A percentile compares a stretch with the other conserved stretches of the same genome.
Evolutionary conservation across 768 basidiomycete genomes (phyloP).

Genomic region (Xerocomellus dryophilus): DNA sequence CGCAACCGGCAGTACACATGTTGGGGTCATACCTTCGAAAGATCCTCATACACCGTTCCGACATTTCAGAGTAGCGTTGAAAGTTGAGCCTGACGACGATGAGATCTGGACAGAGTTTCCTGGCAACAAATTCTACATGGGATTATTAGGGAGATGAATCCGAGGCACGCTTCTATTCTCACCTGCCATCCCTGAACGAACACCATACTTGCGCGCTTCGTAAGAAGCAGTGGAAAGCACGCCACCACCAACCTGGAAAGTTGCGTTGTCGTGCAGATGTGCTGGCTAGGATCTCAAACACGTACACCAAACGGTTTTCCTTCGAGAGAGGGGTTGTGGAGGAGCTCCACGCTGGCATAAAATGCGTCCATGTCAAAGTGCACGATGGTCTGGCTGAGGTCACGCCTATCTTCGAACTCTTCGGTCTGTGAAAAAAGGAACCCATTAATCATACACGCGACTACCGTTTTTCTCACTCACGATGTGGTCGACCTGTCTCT

Average conservation of each 20-base stretch:
- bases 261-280: neutral
- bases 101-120: constrained; percentile 89
- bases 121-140: constrained; percentile 77
- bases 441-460: neutral
- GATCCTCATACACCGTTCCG: constrained; percentile 65
- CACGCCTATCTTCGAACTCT: constrained; percentile 71
- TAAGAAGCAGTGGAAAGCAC: constrained; percentile 90
- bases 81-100: constrained; percentile 62
- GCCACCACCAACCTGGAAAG: constrained; percentile 68
- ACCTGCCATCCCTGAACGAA: constrained; percentile 96
- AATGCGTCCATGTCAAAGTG: constrained; percentile 98
- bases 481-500: constrained; percentile 63
- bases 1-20: constrained; percentile 75
- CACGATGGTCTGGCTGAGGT: constrained; percentile 80
- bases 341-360: constrained; percentile 75
- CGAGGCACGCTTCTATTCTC: constrained; percentile 9
- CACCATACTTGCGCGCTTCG: constrained; percentile 86
- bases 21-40: constrained; percentile 70
- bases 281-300: neutral
- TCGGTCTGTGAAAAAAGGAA: constrained; percentile 39
- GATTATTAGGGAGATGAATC: neutral
- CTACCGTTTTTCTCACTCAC: constrained; percentile 42
- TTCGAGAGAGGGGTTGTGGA: constrained; percentile 57
- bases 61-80: constrained; percentile 66
- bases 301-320: constrained; percentile 74